Base-by-base conservation (phyloP, 495 filamentous ascomycete genomes). In the Parathielavia appendiculata region DNA sequence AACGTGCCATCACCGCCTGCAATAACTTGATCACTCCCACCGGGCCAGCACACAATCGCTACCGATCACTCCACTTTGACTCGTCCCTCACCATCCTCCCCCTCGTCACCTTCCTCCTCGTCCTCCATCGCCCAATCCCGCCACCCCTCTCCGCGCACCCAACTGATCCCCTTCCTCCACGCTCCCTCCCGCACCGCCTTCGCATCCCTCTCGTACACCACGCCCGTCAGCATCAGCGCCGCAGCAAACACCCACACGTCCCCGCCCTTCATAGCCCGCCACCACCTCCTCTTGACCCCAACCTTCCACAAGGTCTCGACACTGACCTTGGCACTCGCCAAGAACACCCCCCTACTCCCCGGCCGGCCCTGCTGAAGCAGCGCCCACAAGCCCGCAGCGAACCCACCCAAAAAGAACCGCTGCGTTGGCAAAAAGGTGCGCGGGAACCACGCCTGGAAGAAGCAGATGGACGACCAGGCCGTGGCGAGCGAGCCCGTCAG, bases 291-390 rank as follows among this genome's bases (percentile, higher is more conserved):
- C 81, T 97, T 97, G 48, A 85, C 82, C 12, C 91, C 89, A 0
- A 95, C 87, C 76, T 96, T 96, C 90, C 90, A 97, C 44, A 89
- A 68, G 38, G 81, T 86, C 64, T 96, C 88, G 34, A 96, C 73
- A 40, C 86, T 89, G 10, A 84, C 67, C 20, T 91, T 79, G 56
- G 86, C 83, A 44, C 82, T 82, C 62, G 91, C 90, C 61, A 95
- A 60, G 69, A 88, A 89, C 54, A 83, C 81, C 5, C 73, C 72
- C 9, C 86, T 67, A 40, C 86, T 87, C 47, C 81, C 76, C 16
- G 76, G 73, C 23, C 82, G 44, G 5, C 52, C 56, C 22, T 56
- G 74, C 61, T 88, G 81, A 13, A 96, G 71, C 67, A 88, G 83
- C 5, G 88, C 88, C 82, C 91, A 96, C 17, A 92, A 64, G 2